These are phyloP conservation scores for Primulina huaijiensis DNA, from an alignment of 257 asterid species.

Conservation along the genomic window DNA sequence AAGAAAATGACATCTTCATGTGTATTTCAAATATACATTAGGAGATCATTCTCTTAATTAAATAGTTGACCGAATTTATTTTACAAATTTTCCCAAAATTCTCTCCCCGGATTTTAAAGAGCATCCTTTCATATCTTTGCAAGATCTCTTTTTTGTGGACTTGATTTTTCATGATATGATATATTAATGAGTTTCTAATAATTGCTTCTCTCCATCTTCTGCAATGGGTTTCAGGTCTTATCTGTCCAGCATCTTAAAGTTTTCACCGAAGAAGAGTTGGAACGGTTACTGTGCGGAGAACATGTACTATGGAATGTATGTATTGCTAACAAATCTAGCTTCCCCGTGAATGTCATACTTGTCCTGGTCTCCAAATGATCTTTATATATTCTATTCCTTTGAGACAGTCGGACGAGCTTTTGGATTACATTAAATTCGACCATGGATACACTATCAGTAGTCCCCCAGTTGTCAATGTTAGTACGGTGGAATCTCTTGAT, in stretches of 20 bases:
- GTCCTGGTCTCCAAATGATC: constrained; percentile 11
- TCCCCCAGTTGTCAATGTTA: constrained; percentile 62
- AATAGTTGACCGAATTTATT: too few relatives aligned
- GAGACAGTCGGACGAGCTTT: constrained; percentile 65
- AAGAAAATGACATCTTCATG: too few relatives aligned
- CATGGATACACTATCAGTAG: constrained; percentile 95
- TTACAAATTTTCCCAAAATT: too few relatives aligned
- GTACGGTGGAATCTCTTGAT: constrained; percentile 28
- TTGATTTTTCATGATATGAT: neutral
- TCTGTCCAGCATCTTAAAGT: constrained; percentile 68
- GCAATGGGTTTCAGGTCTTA: constrained; percentile 60
- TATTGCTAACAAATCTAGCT: constrained; percentile 12
- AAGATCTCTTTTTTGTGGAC: neutral
- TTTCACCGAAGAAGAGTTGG: constrained; percentile 85
- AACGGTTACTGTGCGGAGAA: constrained; percentile 86
- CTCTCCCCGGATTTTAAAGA: neutral
- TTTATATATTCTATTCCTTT: constrained; percentile 17
- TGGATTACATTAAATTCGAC: constrained; percentile 90
- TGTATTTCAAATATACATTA: too few relatives aligned
- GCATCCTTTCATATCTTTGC: neutral
- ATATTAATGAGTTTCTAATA: constrained; percentile 5
- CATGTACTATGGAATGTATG: constrained; percentile 78
- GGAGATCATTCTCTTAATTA: too few relatives aligned
- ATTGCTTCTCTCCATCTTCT: neutral
- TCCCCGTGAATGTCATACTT: constrained; percentile 9